Base-by-base conservation (phyloP, 192 early-diverging fungal species). In the Ambispora gerdemannii region DNA sequence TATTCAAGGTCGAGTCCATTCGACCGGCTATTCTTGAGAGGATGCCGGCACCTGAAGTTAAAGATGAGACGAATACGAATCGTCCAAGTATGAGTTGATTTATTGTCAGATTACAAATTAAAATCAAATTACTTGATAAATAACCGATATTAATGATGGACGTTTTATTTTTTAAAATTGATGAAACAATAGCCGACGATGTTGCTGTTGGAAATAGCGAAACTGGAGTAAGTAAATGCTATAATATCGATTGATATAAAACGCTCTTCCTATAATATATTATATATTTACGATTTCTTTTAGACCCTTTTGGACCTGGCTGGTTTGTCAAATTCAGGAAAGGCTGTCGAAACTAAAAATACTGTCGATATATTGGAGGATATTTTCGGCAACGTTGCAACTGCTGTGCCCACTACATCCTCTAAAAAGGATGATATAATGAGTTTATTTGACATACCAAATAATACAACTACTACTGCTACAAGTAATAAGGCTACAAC, bases 31-130 rank as follows among this genome's bases (percentile, higher is more conserved):
- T 94, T n/a, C 74, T 98, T 35, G 97, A 99, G 67, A 84, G 93
- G 50, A 95, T 99, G 90, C 96, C 97, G 1, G 87, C 92, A 19
- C 89, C 90, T 35, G 89, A 93, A 76, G 80, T 74, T 56, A 80
- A 80, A 49, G 79, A 80, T 58, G 77, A 76, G 19, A 28, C 22
- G 7, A 28, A n/a, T 70, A 62, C 55, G 19, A 31, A 25, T 31
- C 53, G 53, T 2, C 55, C 38, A 70, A 60, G 56, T 70, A 70
- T 31, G 7, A 62, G 28, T 62, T 1, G 22, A 60, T 58, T 53
- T 27, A 32, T 67, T 53, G 52, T 52, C 7, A 50, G 10, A 0
- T 50, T 50, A 27, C 2, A n/a, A 33, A 25, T 35, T 50, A 49
- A n/a, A 30, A 31, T 6, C n/a, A 3, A 65, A 30, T 50, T 50